A percentile compares a stretch with the other conserved stretches of the same genome.
Conservation (phyloP, 1,284 basidiomycete genomes). For the Sporisorium scitamineum region DNA sequence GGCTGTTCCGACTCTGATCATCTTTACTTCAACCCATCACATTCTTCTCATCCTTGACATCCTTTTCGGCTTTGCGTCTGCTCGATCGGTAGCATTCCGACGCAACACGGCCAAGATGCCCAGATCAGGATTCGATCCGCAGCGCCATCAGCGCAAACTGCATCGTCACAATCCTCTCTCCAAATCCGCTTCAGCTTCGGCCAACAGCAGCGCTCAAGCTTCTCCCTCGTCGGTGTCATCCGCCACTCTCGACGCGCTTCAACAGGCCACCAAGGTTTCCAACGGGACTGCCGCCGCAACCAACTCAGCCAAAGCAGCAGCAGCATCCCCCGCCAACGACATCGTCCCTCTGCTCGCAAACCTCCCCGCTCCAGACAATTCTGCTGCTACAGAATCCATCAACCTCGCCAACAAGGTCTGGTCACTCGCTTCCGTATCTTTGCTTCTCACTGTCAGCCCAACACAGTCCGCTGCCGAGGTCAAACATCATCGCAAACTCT, state of each 20-base stretch:
- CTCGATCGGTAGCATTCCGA: background rate
- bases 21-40: background rate
- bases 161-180: slow-evolving; percentile 56
- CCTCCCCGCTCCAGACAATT: slow-evolving; percentile 38
- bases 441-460: slow-evolving; percentile 46
- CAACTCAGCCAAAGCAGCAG: background rate
- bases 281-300: background rate
- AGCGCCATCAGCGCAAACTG: slow-evolving; percentile 46
- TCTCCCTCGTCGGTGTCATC: slow-evolving; percentile 20
- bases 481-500: slow-evolving; percentile 47
- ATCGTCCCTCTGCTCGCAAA: slow-evolving; percentile 59
- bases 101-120: slow-evolving; percentile 38
- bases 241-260: slow-evolving; percentile 31
- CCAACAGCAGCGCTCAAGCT: slow-evolving; percentile 14
- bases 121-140: slow-evolving; percentile 58
- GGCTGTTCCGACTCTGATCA: slow-evolving; percentile 7
- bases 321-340: slow-evolving; percentile 19
- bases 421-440: slow-evolving; percentile 62
- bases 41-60: slow-evolving; percentile 1
- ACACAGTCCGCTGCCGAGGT: slow-evolving; percentile 50
- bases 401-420: slow-evolving; percentile 61
- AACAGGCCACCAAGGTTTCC: slow-evolving; percentile 21
- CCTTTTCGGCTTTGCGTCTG: background rate
- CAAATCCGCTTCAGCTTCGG: slow-evolving; percentile 16
- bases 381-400: slow-evolving; percentile 16